Conservation (phyloP, 2,329 filamentous ascomycete genomes). For the Dryadomyces sulphureus region DNA sequence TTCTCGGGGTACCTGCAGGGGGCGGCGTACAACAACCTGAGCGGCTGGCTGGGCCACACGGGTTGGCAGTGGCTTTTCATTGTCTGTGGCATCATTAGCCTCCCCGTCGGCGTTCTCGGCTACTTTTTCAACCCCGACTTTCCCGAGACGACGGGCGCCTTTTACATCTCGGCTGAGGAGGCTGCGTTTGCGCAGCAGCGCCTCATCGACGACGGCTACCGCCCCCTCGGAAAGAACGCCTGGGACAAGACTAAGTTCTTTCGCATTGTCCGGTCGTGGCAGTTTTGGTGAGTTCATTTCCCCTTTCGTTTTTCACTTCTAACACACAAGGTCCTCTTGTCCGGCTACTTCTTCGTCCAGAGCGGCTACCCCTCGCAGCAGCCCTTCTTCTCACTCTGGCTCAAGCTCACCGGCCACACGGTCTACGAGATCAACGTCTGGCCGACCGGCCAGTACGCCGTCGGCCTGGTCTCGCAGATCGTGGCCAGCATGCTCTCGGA, state of each 20-base stretch:
- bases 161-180: conserved; percentile 3
- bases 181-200: conserved; percentile 3
- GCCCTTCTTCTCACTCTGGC: conserved; percentile 37
- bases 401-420: conserved; percentile 26
- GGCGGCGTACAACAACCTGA: conserved; percentile 29
- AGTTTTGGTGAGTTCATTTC: conserved; percentile 1
- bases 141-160: conserved; percentile 6
- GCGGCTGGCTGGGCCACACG: conserved; percentile 23
- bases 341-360: conserved; percentile 6
- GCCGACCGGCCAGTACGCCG: conserved; percentile 27
- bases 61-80: conserved; percentile 27
- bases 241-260: conserved; percentile 3
- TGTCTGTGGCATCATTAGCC: conserved; percentile 10
- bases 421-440: conserved; percentile 30
- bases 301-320: not conserved
- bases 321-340: conserved; percentile 1
- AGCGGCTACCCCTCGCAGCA: conserved; percentile 16
- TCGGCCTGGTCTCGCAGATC: conserved; percentile 3
- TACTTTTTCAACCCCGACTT: conserved; percentile 11
- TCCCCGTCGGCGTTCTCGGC: conserved; percentile 11
- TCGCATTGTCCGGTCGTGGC: conserved; percentile 1
- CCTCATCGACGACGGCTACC: conserved; percentile 2
- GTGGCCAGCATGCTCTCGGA: conserved; percentile 5
- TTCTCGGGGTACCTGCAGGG: conserved; percentile 27
- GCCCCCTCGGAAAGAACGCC: conserved; percentile 1